Base-by-base conservation (phyloP, 768 basidiomycete species). In the Sporobolomyces phaffii region DNA sequence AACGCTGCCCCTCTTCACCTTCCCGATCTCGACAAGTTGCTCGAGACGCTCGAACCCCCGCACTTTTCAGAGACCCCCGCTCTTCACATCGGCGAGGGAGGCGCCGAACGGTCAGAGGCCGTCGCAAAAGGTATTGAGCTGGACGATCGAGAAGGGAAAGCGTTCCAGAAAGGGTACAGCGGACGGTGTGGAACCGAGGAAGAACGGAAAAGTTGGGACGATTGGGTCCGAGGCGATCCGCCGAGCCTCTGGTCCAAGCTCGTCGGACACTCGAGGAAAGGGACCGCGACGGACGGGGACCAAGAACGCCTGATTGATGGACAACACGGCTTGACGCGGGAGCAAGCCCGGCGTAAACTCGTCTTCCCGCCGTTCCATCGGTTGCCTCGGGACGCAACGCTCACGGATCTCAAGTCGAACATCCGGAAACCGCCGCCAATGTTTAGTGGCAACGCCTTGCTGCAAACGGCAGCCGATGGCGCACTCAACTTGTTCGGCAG, bases 11-110 rank as follows among this genome's bases (percentile, higher is more conserved):
- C 85, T 0, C 77, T 89, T 26, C 80, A 81, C 62, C 80, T 89
- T 17, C 86, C 87, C 1, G 79, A 82, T 48, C 81, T 89, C 53
- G 86, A 89, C 74, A 73, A 78, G 7, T 80, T 84, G 72, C 77
- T 88, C n/a, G 78, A 83, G 2, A 76, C 78, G 13, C n/a, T n/a
- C n/a, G n/a, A n/a, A n/a, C n/a, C n/a, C n/a, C n/a, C n/a, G n/a
- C n/a, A n/a, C 67, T 87, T 8, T 78, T 56, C 3, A 50, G 80
- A 1, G 73, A 78, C 18, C 82, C 84, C 0, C 59, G 74, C 9
- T 84, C 87, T 62, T 65, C 78, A 2, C 29, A 54, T 14, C 40
- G 43, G 26, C 36, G 34, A 4, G 29, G 17, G 11, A 22, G 36
- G 31, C 28, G 31, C 48, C 29, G 50, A n/a, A n/a, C n/a, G n/a